These are phyloP conservation scores for Xylariaceae sp. DNA, from an alignment of 2,329 filamentous ascomycete genomes.

Conservation along the genomic window DNA sequence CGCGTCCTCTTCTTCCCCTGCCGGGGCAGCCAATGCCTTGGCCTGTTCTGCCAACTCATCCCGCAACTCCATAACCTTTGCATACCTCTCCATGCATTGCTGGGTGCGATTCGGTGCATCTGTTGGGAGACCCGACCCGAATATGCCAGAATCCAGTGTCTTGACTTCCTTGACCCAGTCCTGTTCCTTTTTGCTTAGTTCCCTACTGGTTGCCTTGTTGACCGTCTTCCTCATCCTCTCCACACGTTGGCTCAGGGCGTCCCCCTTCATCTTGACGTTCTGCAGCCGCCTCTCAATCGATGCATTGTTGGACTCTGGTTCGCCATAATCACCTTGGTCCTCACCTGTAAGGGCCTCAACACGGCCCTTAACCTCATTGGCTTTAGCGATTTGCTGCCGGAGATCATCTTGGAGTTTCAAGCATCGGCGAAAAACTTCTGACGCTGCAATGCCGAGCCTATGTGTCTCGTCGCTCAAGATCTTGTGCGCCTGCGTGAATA, in stretches of 20 bases:
- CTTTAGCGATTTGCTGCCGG: slow-evolving; percentile 63
- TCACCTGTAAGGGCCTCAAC: slow-evolving; percentile 65
- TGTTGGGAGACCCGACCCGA: slow-evolving; percentile 33
- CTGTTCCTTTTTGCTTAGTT: slow-evolving; percentile 62
- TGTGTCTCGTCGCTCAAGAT: slow-evolving; percentile 68
- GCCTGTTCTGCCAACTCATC: slow-evolving; percentile 53
- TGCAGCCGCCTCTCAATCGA: slow-evolving; percentile 56
- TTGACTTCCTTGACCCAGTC: slow-evolving; percentile 47
- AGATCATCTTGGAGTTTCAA: slow-evolving; percentile 67
- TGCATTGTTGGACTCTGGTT: slow-evolving; percentile 52
- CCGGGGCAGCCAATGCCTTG: slow-evolving; percentile 37
- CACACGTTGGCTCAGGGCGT: slow-evolving; percentile 49
- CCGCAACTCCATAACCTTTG: slow-evolving; percentile 54
- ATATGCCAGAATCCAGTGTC: slow-evolving; percentile 40
- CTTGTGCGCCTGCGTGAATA: slow-evolving; percentile 72
- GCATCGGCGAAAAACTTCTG: slow-evolving; percentile 71
- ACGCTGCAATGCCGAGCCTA: slow-evolving; percentile 64
- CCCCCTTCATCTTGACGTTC: slow-evolving; percentile 45
- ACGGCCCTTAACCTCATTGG: slow-evolving; percentile 61
- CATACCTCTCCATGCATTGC: slow-evolving; percentile 55
- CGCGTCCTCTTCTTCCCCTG: slow-evolving; percentile 28
- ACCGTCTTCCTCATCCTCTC: slow-evolving; percentile 45
- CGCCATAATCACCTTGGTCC: slow-evolving; percentile 49
- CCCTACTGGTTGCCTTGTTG: slow-evolving; percentile 44
- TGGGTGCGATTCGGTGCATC: slow-evolving; percentile 40